Evolutionary conservation across 805 yeast species (phyloP).

Genomic region (Saccharomycodes ludwigii): DNA sequence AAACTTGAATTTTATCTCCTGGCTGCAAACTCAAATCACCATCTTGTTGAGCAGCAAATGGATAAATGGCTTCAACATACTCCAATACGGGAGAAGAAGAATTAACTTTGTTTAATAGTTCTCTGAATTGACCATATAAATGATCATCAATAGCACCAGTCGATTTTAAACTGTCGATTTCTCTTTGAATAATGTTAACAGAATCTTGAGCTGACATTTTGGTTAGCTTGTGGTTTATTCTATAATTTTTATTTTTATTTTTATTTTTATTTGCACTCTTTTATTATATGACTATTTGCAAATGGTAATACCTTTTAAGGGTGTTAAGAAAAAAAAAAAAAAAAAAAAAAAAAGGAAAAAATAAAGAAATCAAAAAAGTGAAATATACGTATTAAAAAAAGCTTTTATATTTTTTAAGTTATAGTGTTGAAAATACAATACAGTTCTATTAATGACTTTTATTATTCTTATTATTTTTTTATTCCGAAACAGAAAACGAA

Average conservation of each 20-base stretch:
- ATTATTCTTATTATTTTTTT: no score
- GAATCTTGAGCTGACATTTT: slow-evolving; percentile 1
- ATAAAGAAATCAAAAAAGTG: background rate
- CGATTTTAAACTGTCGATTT: background rate
- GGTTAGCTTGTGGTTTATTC: background rate
- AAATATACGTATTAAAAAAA: no score
- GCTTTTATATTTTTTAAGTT: no score
- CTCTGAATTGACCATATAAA: background rate
- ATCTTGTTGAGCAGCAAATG: slow-evolving; percentile 58
- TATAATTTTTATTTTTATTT: background rate
- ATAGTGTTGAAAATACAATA: no score
- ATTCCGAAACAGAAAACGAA: no score
- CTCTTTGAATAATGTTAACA: slow-evolving; percentile 4
- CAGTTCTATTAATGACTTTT: no score
- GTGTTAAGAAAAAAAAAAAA: no score
- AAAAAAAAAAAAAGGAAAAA: background rate
- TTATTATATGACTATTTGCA: no score
- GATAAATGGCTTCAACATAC: slow-evolving; percentile 59
- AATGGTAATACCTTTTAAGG: no score
- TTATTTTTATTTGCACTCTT: background rate
- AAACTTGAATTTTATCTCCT: slow-evolving; percentile 60
- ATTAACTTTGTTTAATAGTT: background rate
- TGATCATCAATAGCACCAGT: background rate
- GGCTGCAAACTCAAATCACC: slow-evolving; percentile 55
- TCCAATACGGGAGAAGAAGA: slow-evolving; percentile 14